phyloP scores from a whole-genome alignment of 2,329 filamentous ascomycete genomes.

The Plectosphaerella cucumerina region DNA sequence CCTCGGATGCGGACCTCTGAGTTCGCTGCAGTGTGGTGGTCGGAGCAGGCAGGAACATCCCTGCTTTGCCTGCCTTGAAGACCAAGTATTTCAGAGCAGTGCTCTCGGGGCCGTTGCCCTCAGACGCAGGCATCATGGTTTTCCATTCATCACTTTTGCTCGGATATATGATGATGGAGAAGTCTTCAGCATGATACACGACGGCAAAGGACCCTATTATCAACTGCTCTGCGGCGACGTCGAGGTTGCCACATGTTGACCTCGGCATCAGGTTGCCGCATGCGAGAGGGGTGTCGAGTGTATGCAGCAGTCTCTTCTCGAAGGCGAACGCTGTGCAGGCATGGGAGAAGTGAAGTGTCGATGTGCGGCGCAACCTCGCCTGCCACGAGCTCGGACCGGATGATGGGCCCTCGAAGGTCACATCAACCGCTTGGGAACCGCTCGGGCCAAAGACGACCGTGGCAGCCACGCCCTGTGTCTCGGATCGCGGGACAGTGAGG shows the following conservation, averaged over 20 bases:
- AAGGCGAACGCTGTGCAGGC: constrained; percentile 28
- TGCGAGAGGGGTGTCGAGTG: too few species aligned
- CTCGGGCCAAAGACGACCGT: constrained; percentile 9
- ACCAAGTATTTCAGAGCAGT: constrained; percentile 30
- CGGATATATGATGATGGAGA: constrained; percentile 36
- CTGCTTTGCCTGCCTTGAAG: constrained; percentile 22
- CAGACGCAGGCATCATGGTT: constrained; percentile 21
- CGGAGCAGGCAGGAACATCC: too few species aligned
- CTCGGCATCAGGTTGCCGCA: too few species aligned
- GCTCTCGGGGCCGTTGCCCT: constrained; percentile 8
- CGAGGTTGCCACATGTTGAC: constrained; percentile 12
- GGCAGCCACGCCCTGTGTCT: too few species aligned
- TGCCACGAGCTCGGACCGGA: constrained; percentile 17
- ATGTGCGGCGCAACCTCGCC: constrained; percentile 16
- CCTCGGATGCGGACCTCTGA: background rate
- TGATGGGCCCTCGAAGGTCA: constrained; percentile 20
- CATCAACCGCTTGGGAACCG: constrained; percentile 10
- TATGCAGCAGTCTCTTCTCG: background rate
- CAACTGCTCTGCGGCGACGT: constrained; percentile 27
- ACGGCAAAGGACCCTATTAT: constrained; percentile 29
- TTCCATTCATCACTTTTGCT: constrained; percentile 30
- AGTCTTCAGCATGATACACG: constrained; percentile 23
- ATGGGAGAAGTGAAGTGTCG: constrained; percentile 27
- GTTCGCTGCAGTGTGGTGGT: too few species aligned
- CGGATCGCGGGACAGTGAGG: too few species aligned